phyloP scores from a whole-genome alignment of 176 grass and related monocot genomes.

The Paspalum notatum region DNA sequence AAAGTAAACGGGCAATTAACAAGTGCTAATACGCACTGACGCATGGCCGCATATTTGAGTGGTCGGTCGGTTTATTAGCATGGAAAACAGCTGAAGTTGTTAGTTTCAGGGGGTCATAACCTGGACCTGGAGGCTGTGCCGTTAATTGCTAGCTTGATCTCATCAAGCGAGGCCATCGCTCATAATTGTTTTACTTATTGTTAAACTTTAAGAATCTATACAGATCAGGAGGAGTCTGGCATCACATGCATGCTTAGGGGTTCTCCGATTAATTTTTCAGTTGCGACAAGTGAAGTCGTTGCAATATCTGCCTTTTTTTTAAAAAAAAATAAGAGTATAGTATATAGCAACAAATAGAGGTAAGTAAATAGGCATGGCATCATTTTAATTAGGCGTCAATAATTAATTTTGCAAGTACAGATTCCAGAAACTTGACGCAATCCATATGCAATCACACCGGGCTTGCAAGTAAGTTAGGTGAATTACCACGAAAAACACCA shows the following conservation, averaged over 20 bases:
- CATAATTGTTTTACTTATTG: neutral
- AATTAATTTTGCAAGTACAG: neutral
- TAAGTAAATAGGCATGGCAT: neutral
- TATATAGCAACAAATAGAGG: no score
- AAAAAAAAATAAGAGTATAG: no score
- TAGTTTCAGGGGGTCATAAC: neutral
- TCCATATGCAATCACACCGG: neutral
- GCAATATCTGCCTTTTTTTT: no score
- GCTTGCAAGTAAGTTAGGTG: neutral
- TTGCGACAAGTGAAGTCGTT: neutral
- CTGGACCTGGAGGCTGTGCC: no score
- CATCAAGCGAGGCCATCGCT: no score
- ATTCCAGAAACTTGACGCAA: neutral
- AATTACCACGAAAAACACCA: neutral
- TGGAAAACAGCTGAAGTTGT: no score
- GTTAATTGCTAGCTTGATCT: no score
- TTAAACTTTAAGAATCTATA: no score
- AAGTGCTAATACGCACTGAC: neutral
- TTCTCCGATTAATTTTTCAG: neutral
- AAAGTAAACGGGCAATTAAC: slow-evolving; percentile 6
- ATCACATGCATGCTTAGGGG: neutral
- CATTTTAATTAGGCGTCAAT: neutral
- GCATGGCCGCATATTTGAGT: slow-evolving; percentile 27
- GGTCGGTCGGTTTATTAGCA: neutral
- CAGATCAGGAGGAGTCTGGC: neutral